Conservation (phyloP, 2,329 filamentous ascomycete genomes). For the Ploettnerulaceae sp. region DNA sequence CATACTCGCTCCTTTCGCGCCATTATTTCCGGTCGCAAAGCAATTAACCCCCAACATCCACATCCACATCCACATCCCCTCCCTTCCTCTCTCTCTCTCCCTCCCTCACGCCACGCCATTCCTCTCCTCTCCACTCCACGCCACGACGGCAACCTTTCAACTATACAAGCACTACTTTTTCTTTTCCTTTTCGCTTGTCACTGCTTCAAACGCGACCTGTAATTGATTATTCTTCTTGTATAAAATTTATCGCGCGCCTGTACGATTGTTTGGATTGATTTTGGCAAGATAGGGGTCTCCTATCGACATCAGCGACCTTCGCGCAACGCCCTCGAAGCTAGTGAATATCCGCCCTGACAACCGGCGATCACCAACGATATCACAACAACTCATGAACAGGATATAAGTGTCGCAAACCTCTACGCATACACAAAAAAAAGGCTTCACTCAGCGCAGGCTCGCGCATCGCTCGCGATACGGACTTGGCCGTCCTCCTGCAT, state of each 20-base stretch:
- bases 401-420: constrained; percentile 10
- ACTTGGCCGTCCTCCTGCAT: constrained; percentile 30
- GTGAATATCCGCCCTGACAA: constrained; percentile 7
- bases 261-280: constrained; percentile 7
- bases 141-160: constrained; percentile 25
- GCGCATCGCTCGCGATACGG: constrained; percentile 7
- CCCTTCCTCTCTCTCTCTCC: neutral
- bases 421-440: constrained; percentile 10
- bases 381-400: constrained; percentile 8
- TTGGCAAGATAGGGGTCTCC: constrained; percentile 8
- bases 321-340: constrained; percentile 4
- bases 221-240: constrained; percentile 26
- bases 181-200: constrained; percentile 17
- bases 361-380: constrained; percentile 11
- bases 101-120: constrained; percentile 1
- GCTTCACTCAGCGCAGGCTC: constrained; percentile 11
- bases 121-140: too few relatives aligned
- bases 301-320: constrained; percentile 19
- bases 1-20: constrained; percentile 3
- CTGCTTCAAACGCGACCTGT: constrained; percentile 22
- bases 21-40: constrained; percentile 7
- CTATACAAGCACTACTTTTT: constrained; percentile 28
- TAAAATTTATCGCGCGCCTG: constrained; percentile 14
- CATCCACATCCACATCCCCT: constrained; percentile 2
- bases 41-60: neutral